These are phyloP conservation scores for Rostrohypoxylon terebratum DNA, from an alignment of 495 filamentous ascomycete species.

Conservation along the genomic window DNA sequence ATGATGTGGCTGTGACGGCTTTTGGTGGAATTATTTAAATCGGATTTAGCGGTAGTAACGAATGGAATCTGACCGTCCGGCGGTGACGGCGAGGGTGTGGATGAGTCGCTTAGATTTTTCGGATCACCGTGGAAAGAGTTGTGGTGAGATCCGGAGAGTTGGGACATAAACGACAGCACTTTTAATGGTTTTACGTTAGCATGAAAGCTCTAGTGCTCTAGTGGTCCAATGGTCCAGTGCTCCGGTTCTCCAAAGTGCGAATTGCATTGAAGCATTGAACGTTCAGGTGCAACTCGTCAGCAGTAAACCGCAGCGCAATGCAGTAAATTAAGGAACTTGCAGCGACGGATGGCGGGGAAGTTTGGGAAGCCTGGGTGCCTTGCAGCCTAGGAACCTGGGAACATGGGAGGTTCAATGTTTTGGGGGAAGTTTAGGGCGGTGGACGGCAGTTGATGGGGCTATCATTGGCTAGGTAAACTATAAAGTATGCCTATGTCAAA, in stretches of 20 bases:
- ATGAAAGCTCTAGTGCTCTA: slow-evolving; percentile 16
- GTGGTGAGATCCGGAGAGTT: slow-evolving; percentile 59
- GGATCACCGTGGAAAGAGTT: slow-evolving; percentile 44
- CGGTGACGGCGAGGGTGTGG: slow-evolving; percentile 54
- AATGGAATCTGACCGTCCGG: slow-evolving; percentile 39
- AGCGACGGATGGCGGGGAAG: background rate
- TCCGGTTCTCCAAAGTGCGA: too few species aligned
- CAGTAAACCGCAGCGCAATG: background rate
- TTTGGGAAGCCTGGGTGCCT: too few species aligned
- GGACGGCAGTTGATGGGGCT: background rate
- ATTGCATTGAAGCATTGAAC: too few species aligned
- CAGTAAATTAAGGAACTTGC: background rate
- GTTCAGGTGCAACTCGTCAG: slow-evolving; percentile 32
- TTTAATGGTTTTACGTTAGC: slow-evolving; percentile 36
- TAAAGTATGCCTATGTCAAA: slow-evolving; percentile 23
- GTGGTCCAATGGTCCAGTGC: too few species aligned
- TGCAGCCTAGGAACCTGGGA: too few species aligned
- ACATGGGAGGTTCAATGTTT: too few species aligned
- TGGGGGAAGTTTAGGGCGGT: too few species aligned
- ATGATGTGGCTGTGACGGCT: slow-evolving; percentile 47
- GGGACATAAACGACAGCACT: slow-evolving; percentile 72
- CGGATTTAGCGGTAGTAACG: slow-evolving; percentile 38
- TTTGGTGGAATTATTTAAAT: slow-evolving; percentile 38
- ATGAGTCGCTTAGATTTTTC: slow-evolving; percentile 53
- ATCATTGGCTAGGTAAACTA: slow-evolving; percentile 14